These are phyloP conservation scores for Mucor irregularis DNA, from an alignment of 371 early-diverging fungal species.

Conservation along the genomic window DNA sequence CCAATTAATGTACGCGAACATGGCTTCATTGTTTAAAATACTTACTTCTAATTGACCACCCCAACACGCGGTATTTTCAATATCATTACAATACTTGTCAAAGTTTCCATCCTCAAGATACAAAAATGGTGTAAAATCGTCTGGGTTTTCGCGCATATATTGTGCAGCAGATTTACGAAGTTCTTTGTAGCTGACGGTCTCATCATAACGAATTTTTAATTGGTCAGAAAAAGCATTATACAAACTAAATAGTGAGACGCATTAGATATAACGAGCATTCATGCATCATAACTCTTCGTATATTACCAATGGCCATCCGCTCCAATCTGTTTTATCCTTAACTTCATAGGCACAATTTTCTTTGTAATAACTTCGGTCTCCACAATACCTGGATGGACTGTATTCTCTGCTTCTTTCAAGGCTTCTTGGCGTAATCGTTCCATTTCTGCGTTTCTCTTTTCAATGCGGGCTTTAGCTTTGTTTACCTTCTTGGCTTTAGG, in stretches of 20 bases:
- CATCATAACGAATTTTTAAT: constrained; percentile 53
- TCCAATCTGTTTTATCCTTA: constrained; percentile 57
- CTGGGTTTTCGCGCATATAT: constrained; percentile 77
- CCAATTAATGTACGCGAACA: neutral
- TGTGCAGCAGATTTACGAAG: constrained; percentile 73
- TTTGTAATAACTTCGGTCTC: constrained; percentile 74
- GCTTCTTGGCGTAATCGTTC: constrained; percentile 78
- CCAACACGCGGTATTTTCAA: constrained; percentile 87
- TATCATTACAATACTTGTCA: constrained; percentile 72
- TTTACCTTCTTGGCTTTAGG: constrained; percentile 56
- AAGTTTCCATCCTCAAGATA: constrained; percentile 82
- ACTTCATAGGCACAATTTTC: constrained; percentile 41
- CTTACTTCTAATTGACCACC: constrained; percentile 93
- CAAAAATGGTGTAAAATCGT: constrained; percentile 90
- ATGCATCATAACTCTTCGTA: too few relatives aligned
- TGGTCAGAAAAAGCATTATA: constrained; percentile 91
- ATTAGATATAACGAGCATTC: neutral
- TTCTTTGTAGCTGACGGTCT: constrained; percentile 52
- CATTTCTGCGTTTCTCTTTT: constrained; percentile 74
- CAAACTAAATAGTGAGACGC: constrained; percentile 49
- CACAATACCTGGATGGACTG: constrained; percentile 71
- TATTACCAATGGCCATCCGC: constrained; percentile 90
- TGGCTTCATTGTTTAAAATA: neutral
- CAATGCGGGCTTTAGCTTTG: constrained; percentile 66
- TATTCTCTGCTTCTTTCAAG: constrained; percentile 74